Evolutionary conservation across 2,329 filamentous ascomycete species (phyloP).

Genomic region (Fusarium metavorans): DNA sequence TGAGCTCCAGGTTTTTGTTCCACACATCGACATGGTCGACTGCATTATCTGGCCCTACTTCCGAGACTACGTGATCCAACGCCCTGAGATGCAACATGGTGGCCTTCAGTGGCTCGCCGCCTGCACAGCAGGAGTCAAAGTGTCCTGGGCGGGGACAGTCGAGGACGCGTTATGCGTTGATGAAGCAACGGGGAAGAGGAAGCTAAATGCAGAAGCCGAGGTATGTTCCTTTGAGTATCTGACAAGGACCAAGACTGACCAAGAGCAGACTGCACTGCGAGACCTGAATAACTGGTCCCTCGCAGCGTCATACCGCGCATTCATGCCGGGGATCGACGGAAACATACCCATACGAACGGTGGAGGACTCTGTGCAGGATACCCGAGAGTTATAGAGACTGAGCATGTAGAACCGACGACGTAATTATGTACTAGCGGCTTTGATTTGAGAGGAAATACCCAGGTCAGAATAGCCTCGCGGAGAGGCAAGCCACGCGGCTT

Average conservation of each 20-base stretch:
- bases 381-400: not conserved
- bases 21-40: constrained; percentile 19
- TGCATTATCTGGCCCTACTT: constrained; percentile 25
- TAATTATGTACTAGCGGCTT: not conserved
- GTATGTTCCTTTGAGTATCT: not conserved
- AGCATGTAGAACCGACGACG: not conserved
- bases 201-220: constrained; percentile 15
- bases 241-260: not conserved
- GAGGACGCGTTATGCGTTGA: constrained; percentile 11
- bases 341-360: constrained; percentile 20
- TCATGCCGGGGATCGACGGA: constrained; percentile 25
- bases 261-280: not conserved
- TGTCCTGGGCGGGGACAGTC: not conserved
- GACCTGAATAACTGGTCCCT: constrained; percentile 19
- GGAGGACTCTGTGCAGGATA: not conserved
- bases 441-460: not conserved
- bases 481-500: not conserved
- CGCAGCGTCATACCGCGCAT: constrained; percentile 16
- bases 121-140: constrained; percentile 1
- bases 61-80: constrained; percentile 11
- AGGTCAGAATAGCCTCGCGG: not conserved
- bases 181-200: not conserved
- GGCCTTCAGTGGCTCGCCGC: constrained; percentile 18
- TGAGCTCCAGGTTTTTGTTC: constrained; percentile 19
- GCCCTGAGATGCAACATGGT: constrained; percentile 19